A percentile compares a stretch with the other conserved stretches of the same genome.
Conservation (phyloP, 2,329 filamentous ascomycete species). For the Calonectria henricotiae region DNA sequence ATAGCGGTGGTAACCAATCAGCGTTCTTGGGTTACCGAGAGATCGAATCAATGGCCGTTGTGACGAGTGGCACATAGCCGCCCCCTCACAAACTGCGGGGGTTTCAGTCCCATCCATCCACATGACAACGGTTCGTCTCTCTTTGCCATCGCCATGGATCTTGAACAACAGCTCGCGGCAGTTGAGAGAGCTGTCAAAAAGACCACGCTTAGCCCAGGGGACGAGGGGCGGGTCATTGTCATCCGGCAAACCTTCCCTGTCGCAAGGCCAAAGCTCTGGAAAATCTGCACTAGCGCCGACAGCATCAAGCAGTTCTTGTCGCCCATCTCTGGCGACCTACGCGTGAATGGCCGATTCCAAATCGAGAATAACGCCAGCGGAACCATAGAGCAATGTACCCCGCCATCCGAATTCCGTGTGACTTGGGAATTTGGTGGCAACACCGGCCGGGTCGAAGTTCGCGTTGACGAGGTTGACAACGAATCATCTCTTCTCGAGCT, state of each 20-base stretch:
- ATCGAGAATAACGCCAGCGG: constrained; percentile 5
- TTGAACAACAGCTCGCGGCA: neutral
- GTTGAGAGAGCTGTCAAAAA: constrained; percentile 1
- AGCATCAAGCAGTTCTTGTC: constrained; percentile 11
- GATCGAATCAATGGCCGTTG: neutral
- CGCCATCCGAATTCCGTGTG: constrained; percentile 2
- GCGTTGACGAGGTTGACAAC: neutral
- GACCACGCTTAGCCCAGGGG: neutral
- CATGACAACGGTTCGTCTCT: no score
- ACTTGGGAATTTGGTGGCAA: constrained; percentile 12
- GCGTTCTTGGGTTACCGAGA: neutral
- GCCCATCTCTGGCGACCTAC: constrained; percentile 6
- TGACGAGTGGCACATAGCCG: neutral
- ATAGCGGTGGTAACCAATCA: neutral
- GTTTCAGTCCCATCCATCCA: neutral
- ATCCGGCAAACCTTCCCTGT: neutral
- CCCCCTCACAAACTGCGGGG: constrained; percentile 17
- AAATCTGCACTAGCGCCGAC: constrained; percentile 3
- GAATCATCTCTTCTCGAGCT: neutral
- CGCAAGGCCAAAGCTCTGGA: neutral
- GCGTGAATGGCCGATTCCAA: neutral
- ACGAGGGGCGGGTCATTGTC: neutral
- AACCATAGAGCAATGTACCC: neutral
- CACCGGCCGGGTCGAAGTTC: neutral
- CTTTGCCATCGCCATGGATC: neutral